phyloP scores from a whole-genome alignment of 768 basidiomycete genomes.

The Termitomyces sp. region DNA sequence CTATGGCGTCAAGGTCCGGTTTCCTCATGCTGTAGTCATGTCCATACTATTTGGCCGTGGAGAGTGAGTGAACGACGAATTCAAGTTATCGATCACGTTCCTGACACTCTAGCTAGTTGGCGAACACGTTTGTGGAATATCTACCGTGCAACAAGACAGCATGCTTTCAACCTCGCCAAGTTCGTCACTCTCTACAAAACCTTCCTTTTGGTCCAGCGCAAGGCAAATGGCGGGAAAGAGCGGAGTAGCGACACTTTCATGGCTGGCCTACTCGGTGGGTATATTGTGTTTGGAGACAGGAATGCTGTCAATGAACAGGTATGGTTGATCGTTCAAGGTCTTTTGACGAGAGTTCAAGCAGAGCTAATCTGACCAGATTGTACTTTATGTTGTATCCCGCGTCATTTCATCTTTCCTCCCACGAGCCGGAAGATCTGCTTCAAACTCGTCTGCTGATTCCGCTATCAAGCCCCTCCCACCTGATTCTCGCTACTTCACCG shows the following conservation, averaged over 20 bases:
- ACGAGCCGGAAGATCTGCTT: slow-evolving; percentile 55
- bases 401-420: slow-evolving; percentile 91
- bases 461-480: slow-evolving; percentile 74
- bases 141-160: slow-evolving; percentile 82
- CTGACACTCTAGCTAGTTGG: slow-evolving; percentile 50
- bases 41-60: slow-evolving; percentile 90
- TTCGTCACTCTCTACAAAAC: slow-evolving; percentile 95
- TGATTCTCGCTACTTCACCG: slow-evolving; percentile 76
- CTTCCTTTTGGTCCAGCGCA: slow-evolving; percentile 78
- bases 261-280: slow-evolving; percentile 91
- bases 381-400: slow-evolving; percentile 92
- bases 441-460: slow-evolving; percentile 36
- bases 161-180: slow-evolving; percentile 88
- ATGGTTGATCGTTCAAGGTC: slow-evolving; percentile 16
- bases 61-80: slow-evolving; percentile 54
- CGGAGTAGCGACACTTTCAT: slow-evolving; percentile 83
- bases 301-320: slow-evolving; percentile 93
- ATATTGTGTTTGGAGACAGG: slow-evolving; percentile 81
- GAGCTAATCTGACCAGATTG: slow-evolving; percentile 56
- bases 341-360: not conserved
- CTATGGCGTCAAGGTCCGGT: slow-evolving; percentile 87
- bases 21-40: slow-evolving; percentile 97
- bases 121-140: slow-evolving; percentile 61
- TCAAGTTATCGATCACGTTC: slow-evolving; percentile 5
- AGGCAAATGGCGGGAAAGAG: slow-evolving; percentile 77